Conservation (phyloP, 2,329 filamentous ascomycete species). For the Trichoderma koningiopsis region DNA sequence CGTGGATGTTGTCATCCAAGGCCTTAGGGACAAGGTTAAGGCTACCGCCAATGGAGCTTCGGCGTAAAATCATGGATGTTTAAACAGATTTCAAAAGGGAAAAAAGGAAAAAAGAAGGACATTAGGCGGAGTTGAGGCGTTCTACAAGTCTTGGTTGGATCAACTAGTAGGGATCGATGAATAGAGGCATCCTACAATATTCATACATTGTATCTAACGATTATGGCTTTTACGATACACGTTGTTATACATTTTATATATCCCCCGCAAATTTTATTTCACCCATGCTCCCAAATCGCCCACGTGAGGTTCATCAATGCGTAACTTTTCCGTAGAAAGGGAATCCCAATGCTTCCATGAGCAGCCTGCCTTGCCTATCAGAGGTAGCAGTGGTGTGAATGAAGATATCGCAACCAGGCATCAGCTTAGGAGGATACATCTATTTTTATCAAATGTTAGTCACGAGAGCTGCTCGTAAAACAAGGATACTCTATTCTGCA, state of each 20-base stretch:
- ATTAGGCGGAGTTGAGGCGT: conserved; percentile 43
- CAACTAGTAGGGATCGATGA: background rate
- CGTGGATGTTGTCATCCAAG: conserved; percentile 73
- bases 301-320: conserved; percentile 34
- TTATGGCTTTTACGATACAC: conserved; percentile 37
- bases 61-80: background rate
- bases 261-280: conserved; percentile 27
- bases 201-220: conserved; percentile 17
- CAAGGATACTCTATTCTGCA: background rate
- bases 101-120: conserved; percentile 26
- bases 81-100: background rate
- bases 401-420: conserved; percentile 81
- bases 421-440: conserved; percentile 69
- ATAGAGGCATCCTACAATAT: background rate
- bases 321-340: conserved; percentile 79
- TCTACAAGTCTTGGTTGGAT: conserved; percentile 6
- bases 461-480: background rate
- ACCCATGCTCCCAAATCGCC: background rate
- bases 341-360: conserved; percentile 53
- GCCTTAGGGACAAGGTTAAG: conserved; percentile 59
- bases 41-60: conserved; percentile 34
- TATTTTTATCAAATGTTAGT: conserved; percentile 32
- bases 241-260: conserved; percentile 40
- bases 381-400: conserved; percentile 83
- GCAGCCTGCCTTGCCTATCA: conserved; percentile 79